Base-by-base conservation (phyloP, 768 basidiomycete species). In the Psilocybe azurescens region DNA sequence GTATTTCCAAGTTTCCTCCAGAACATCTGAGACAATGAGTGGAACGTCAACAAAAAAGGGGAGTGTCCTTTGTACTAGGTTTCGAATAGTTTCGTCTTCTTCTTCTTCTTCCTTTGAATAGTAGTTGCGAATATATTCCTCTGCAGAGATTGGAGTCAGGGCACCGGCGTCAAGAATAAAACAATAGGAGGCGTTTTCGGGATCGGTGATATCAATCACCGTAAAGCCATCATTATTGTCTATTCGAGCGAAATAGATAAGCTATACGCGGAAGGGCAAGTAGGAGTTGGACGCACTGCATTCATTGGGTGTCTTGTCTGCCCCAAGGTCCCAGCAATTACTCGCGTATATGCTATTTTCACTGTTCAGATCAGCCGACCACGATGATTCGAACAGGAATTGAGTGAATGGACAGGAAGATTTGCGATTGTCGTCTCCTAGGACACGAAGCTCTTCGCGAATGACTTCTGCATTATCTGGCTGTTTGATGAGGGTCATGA, bases 161-260 rank as follows among this genome's bases (percentile, higher is more conserved):
- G 24, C 24, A 24, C 24, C 24, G 24, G 24, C 24, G 53, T 54
- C 36, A 32, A 13, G 7, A 16, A 70, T 58, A 59, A 74, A 74
- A 56, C 74, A 72, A 61, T 74, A 75, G 1, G 72, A 56, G 18
- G 73, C 69, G 33, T 69, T 56, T 33, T 63, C 51, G 1, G 72
- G 74, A 58, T 73, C 66, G 2, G 76, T 73, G 28, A 78, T 62
- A 55, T 78, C 78, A 14, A 77, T 67, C 20, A 78, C 66, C 10
- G 76, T 74, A 5, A 78, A 70, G 0, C 77, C 76, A 47, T 76
- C 74, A 61, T 77, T 70, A 56, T 77, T 76, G 49, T 73, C 77
- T 62, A 29, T 28, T 3, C 7, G 11, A 28, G 10, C 7, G 10
- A 11, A 47, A 9, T 18, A 28, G 39, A 36, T 46, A 20, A 46